Percentiles rank a stretch among this genome's conserved stretches.
These are phyloP conservation scores for Tinospora cordifolia DNA, from an alignment of 164 flowering plant species.

Conservation along the genomic window DNA sequence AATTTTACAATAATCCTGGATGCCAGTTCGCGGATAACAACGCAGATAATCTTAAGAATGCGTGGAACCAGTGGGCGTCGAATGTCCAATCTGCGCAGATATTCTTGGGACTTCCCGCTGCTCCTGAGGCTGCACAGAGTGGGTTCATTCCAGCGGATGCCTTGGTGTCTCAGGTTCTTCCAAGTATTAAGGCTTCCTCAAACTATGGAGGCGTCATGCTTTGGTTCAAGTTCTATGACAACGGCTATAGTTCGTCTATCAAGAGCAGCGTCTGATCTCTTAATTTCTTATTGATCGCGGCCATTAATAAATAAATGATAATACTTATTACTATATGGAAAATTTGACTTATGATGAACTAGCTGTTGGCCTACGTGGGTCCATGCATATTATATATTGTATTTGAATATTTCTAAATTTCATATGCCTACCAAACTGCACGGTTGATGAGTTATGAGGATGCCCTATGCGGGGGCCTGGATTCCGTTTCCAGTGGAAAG, in stretches of 20 bases:
- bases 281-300: no score
- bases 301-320: no score
- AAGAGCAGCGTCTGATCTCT: slow-evolving; percentile 1
- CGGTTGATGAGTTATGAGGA: no score
- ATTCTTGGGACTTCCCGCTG: slow-evolving; percentile 25
- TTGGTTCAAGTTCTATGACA: slow-evolving; percentile 41
- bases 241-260: slow-evolving; percentile 24
- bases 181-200: slow-evolving; percentile 25
- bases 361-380: no score
- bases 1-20: slow-evolving; percentile 22
- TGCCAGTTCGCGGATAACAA: slow-evolving; percentile 15
- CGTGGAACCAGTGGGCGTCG: slow-evolving; percentile 23
- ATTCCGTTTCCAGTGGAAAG: no score
- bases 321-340: no score
- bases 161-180: slow-evolving; percentile 32
- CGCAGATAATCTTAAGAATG: neutral
- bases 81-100: slow-evolving; percentile 8
- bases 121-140: slow-evolving; percentile 30
- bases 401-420: no score
- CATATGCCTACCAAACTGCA: no score
- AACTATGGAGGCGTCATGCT: slow-evolving; percentile 63
- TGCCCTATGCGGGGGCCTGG: no score
- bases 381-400: no score
- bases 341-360: no score
- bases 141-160: slow-evolving; percentile 40